A percentile compares a stretch with the other conserved stretches of the same genome.
phyloP scores from a whole-genome alignment of 2,329 filamentous ascomycete genomes.

The Diaporthe vaccinii region DNA sequence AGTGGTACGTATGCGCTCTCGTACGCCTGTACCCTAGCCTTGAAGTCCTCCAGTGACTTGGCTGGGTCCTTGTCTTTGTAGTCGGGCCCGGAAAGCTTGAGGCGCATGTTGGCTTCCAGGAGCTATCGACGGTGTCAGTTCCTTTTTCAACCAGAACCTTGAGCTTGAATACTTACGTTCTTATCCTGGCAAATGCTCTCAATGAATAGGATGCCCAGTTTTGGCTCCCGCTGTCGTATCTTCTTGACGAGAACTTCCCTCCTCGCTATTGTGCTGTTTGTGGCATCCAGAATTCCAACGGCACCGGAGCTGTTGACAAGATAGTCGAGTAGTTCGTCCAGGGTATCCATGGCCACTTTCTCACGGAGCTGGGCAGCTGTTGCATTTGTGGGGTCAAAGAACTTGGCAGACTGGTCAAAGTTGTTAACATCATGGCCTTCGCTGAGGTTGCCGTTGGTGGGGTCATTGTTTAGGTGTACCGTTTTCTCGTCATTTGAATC shows the following conservation, averaged over 20 bases:
- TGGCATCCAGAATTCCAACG: constrained; percentile 96
- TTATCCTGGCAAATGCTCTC: constrained; percentile 93
- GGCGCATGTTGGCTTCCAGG: constrained; percentile 94
- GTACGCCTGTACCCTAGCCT: constrained; percentile 90
- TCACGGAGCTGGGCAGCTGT: constrained; percentile 87
- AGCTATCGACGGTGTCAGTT: constrained; percentile 59
- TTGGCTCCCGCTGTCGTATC: constrained; percentile 85
- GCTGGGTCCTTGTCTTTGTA: constrained; percentile 94
- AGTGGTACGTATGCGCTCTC: constrained; percentile 94
- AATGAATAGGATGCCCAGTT: constrained; percentile 92
- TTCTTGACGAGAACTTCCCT: constrained; percentile 86
- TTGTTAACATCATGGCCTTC: constrained; percentile 47
- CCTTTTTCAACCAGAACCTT: not conserved
- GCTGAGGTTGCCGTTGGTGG: constrained; percentile 28
- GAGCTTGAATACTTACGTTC: constrained; percentile 58
- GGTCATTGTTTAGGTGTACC: constrained; percentile 35
- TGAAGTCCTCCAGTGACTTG: constrained; percentile 90
- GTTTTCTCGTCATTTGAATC: constrained; percentile 38
- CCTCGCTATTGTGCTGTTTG: constrained; percentile 92
- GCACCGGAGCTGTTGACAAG: constrained; percentile 85
- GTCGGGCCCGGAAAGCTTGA: constrained; percentile 95
- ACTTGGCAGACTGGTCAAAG: constrained; percentile 90
- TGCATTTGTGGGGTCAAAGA: constrained; percentile 93
- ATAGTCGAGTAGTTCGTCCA: constrained; percentile 93
- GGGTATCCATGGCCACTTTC: constrained; percentile 90